Evolutionary conservation across 805 yeast genomes (phyloP), one percentile per base, ranked within the genome.

Genomic region (Barnettozyma wickerhamii): DNA sequence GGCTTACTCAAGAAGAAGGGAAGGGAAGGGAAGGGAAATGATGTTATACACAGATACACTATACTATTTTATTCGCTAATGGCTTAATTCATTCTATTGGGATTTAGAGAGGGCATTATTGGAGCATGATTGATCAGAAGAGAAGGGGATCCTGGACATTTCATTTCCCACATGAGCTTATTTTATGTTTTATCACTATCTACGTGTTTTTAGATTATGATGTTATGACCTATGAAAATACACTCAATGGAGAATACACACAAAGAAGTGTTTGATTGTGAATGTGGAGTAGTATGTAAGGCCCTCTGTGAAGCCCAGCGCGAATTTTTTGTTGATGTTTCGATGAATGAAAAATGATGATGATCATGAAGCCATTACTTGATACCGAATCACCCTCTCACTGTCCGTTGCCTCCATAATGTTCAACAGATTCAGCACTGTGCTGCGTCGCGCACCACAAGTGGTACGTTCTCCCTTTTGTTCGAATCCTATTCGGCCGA

Each of bases 391-490:
- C 14, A 7, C 14, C 7, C 17, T 31, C 10, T 7, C 10, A 10
- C 26, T 23, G 2, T 3, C 23, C 13, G 18, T 15, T 13, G 6
- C 28, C 6, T n/a, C 21, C 7, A 31, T 2, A 5, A 40, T 40
- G 43, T 31, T 31, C 40, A 40, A 27, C 29, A 40, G 43, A 27
- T 18, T 40, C 19, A 17, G 32, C 20, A 31, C 43, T 4, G 31
- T 40, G 28, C 32, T 35, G 40, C 35, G 28, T 10, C 9, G 18
- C 35, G 21, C 40, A 18, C 35, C 15, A n/a, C 38, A 36, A 13
- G 24, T 37, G 37, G 44, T 41, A 33, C 6, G 44, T 37, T 5
- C 20, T n/a, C 10, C 14, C 9, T 27, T 12, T n/a, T 4, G 7
- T 12, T 17, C 20, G 15, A n/a, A 30, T 14, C n/a, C 20, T n/a